Conservation (phyloP, 2,329 filamentous ascomycete species). For the Apiospora hydei region DNA sequence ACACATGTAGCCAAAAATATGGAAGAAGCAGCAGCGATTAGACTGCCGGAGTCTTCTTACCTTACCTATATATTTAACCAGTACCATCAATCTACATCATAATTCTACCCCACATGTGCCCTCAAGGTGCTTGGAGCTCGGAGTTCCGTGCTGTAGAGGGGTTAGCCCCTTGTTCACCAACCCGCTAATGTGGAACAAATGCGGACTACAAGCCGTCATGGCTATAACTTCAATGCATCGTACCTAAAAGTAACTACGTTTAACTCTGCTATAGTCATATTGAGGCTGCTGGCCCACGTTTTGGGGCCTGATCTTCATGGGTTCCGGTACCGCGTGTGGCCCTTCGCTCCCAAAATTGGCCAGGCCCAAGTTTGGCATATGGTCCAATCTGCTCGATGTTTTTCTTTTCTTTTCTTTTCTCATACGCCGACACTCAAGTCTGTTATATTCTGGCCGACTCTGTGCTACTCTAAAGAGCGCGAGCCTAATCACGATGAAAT, state of each 20-base stretch:
- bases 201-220: neutral
- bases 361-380: too few relatives aligned
- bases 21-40: neutral
- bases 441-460: neutral
- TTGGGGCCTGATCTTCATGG: neutral
- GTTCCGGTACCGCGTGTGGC: too few relatives aligned
- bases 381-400: too few relatives aligned
- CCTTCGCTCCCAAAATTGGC: neutral
- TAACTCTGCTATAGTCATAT: too few relatives aligned
- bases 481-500: neutral
- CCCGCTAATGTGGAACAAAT: neutral
- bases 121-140: slow-evolving; percentile 16
- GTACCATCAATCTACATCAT: neutral
- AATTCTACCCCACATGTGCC: slow-evolving; percentile 10
- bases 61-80: neutral
- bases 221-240: neutral
- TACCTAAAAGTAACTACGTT: too few relatives aligned
- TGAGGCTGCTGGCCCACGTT: neutral
- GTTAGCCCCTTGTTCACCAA: neutral
- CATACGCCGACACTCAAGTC: neutral
- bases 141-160: slow-evolving; percentile 1
- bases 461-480: too few relatives aligned
- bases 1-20: neutral
- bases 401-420: too few relatives aligned
- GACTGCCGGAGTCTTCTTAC: neutral